phyloP scores from a whole-genome alignment of 352 stramenopile species.

The Elongisporangium prolatum region DNA sequence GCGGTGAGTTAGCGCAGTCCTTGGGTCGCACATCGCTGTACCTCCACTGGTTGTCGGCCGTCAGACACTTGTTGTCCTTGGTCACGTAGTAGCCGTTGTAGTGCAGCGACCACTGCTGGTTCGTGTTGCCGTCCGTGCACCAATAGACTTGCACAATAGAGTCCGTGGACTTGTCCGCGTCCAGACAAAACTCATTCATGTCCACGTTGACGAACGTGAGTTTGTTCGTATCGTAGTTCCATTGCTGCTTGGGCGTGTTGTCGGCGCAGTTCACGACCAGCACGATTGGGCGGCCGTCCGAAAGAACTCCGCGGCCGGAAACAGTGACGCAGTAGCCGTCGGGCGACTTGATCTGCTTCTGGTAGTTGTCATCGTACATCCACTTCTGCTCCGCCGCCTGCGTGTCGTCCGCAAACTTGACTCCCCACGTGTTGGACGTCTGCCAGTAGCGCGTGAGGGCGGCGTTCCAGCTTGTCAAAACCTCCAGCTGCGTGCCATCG shows the following conservation, averaged over 20 bases:
- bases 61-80: conserved; percentile 2
- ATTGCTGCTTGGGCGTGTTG: background rate
- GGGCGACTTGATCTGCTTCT: background rate
- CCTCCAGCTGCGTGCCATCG: background rate
- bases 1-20: conserved; percentile 2
- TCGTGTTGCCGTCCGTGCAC: background rate
- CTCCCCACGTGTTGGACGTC: background rate
- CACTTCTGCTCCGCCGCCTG: background rate
- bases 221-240: background rate
- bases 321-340: background rate
- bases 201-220: background rate
- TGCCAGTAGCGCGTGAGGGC: background rate
- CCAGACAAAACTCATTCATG: background rate
- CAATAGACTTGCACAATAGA: background rate
- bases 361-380: background rate
- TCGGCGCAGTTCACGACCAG: background rate
- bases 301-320: background rate
- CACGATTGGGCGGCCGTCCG: background rate
- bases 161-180: background rate
- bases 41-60: background rate
- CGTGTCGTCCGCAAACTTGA: background rate
- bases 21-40: background rate
- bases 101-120: conserved; percentile 6
- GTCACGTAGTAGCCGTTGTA: conserved; percentile 6
- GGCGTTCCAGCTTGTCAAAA: background rate